A percentile compares a stretch with the other conserved stretches of the same genome.
Conservation (phyloP, 2,329 filamentous ascomycete genomes). For the Diaporthe ilicicola region DNA sequence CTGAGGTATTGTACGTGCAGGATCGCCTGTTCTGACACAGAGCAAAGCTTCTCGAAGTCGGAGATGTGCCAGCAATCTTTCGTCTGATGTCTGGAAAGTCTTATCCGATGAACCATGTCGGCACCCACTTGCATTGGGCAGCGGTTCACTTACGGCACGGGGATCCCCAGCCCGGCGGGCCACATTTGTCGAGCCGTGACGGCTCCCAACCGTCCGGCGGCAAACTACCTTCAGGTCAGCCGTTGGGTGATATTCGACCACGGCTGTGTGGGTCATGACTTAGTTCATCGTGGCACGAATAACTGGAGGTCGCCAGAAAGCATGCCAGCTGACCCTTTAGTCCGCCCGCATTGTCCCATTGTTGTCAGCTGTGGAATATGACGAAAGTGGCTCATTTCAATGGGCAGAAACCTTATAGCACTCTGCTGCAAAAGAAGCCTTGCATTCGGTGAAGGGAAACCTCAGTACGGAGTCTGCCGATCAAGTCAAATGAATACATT, state of each 20-base stretch:
- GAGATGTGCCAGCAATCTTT: background rate
- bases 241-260: conserved; percentile 33
- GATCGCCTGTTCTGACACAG: conserved; percentile 6
- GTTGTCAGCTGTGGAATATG: background rate
- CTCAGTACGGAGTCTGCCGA: background rate
- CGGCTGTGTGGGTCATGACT: background rate
- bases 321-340: background rate
- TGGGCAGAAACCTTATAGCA: background rate
- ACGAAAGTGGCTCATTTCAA: background rate
- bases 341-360: background rate
- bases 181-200: conserved; percentile 10
- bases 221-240: conserved; percentile 35
- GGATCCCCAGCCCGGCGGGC: conserved; percentile 16
- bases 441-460: background rate
- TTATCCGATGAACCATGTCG: conserved; percentile 19
- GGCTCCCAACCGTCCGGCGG: conserved; percentile 16
- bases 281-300: background rate
- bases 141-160: conserved; percentile 7
- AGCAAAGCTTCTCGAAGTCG: background rate
- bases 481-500: background rate
- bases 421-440: background rate
- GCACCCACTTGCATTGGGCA: conserved; percentile 7
- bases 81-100: conserved; percentile 24
- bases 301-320: background rate
- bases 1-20: background rate